These are phyloP conservation scores for Ceratocystis harringtonii DNA, from an alignment of 2,329 filamentous ascomycete species.

Conservation along the genomic window DNA sequence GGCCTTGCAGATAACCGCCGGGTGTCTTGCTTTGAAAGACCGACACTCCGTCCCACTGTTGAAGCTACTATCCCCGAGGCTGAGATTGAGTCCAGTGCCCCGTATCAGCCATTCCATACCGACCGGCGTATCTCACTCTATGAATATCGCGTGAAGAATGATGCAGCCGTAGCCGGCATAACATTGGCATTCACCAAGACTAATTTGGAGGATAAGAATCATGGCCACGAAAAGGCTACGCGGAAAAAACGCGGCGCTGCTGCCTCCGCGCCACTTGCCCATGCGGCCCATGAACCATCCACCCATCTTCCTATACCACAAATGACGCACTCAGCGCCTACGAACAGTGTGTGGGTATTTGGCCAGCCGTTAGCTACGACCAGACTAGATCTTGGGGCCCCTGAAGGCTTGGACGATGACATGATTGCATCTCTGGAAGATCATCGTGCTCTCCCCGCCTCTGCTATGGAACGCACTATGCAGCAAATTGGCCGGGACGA, in stretches of 20 bases:
- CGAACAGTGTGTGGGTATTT: slow-evolving; percentile 39
- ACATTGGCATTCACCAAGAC: slow-evolving; percentile 22
- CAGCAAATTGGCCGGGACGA: slow-evolving; percentile 48
- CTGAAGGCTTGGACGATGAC: slow-evolving; percentile 36
- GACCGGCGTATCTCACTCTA: slow-evolving; percentile 71
- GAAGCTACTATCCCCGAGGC: slow-evolving; percentile 57
- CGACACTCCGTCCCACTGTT: slow-evolving; percentile 28
- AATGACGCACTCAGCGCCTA: not conserved
- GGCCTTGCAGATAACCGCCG: slow-evolving; percentile 33
- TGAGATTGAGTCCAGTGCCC: slow-evolving; percentile 89
- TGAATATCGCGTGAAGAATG: slow-evolving; percentile 33
- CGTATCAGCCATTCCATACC: slow-evolving; percentile 92
- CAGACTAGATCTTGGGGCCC: slow-evolving; percentile 39
- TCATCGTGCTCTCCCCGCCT: slow-evolving; percentile 44
- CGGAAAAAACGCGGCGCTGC: slow-evolving; percentile 18
- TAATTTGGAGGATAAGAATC: slow-evolving; percentile 30
- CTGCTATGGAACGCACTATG: slow-evolving; percentile 49
- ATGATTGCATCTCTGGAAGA: slow-evolving; percentile 36
- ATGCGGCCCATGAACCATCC: not conserved
- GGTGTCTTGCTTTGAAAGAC: not conserved
- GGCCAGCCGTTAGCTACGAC: slow-evolving; percentile 38
- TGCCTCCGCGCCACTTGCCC: not conserved
- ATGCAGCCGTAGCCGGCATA: not conserved
- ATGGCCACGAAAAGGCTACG: slow-evolving; percentile 27
- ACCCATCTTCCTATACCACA: not conserved